Base-by-base conservation (phyloP, 768 basidiomycete species). In the Tricholoma saponaceum region DNA sequence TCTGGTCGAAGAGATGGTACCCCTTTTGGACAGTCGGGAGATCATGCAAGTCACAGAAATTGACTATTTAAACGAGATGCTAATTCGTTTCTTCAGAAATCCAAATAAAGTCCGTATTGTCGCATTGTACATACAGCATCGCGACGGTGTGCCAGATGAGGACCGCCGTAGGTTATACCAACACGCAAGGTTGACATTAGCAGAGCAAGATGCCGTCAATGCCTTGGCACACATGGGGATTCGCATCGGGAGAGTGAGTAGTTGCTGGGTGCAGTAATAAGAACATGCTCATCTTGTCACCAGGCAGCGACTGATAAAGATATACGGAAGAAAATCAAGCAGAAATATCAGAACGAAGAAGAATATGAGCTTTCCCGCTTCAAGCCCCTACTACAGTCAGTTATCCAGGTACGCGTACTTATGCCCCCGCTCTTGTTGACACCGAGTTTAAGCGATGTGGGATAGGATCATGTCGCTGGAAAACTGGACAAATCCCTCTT, bases 71-170 rank as follows among this genome's bases (percentile, higher is more conserved):
- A n/a, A 20, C 54, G 44, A 33, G 54, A 25, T 41, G 43, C 26
- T 9, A 52, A 20, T 51, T 33, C 35, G 32, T 56, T 54, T 28
- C 39, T 56, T 12, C 67, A 97, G 93, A 52, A 92, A 91, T 65
- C 72, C 79, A 51, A 95, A 94, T 73, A 99, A 99, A 80, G 93
- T 98, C 41, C 90, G 97, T 43, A 89, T 99, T 63, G 90, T 99
- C 58, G 92, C 96, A 16, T 78, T 98, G 26, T 99, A 98, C 69
- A 92, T 98, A 64, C 87, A 96, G 69, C 82, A 87, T 70, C 87
- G 95, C 26, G 97, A 98, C 65, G 97, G 97, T 37, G 96, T 98
- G 18, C 95, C 97, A n/a, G 95, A 98, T 53, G 97, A 98, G 68
- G 97, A 99, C 72, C 86, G 92, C 55, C 84, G 95, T 59, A 80